Percentiles rank a stretch among this genome's conserved stretches.
These are phyloP conservation scores for Plasmodium ovale DNA, from an alignment of 169 alveolate genomes.

Conservation along the genomic window DNA sequence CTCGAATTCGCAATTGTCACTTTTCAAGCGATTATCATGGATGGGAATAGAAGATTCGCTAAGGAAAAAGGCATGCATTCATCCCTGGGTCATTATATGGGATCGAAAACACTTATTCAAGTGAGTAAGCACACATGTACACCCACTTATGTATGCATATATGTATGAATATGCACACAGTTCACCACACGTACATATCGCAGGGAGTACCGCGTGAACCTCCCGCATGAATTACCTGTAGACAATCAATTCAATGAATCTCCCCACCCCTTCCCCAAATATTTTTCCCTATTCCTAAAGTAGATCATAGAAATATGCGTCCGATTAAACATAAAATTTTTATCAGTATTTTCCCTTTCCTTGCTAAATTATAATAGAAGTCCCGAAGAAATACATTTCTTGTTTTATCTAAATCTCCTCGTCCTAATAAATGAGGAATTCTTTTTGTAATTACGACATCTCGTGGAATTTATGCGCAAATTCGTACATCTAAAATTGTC, in stretches of 20 bases:
- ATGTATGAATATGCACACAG: too few species aligned
- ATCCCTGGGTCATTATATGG: constrained; percentile 84
- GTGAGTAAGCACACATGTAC: constrained; percentile 25
- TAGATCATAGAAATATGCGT: constrained; percentile 84
- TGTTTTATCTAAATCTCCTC: constrained; percentile 75
- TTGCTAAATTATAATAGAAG: constrained; percentile 87
- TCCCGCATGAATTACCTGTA: too few species aligned
- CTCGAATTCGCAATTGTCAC: background rate
- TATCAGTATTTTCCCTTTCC: constrained; percentile 91
- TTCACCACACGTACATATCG: too few species aligned
- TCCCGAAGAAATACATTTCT: constrained; percentile 78
- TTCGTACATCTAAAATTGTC: too few species aligned
- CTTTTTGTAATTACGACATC: constrained; percentile 24
- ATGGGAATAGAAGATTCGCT: constrained; percentile 93
- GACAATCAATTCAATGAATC: too few species aligned
- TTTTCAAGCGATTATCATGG: constrained; percentile 92
- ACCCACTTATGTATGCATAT: background rate
- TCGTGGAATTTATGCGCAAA: too few species aligned
- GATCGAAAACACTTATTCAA: constrained; percentile 77
- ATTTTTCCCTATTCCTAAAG: constrained; percentile 11
- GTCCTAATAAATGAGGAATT: constrained; percentile 50
- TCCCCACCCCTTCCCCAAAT: too few species aligned
- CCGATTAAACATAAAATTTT: constrained; percentile 82
- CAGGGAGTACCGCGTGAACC: too few species aligned
- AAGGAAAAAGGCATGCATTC: constrained; percentile 75